Evolutionary conservation across 768 basidiomycete genomes (phyloP).

Genomic region (Lepiota subincarnata): DNA sequence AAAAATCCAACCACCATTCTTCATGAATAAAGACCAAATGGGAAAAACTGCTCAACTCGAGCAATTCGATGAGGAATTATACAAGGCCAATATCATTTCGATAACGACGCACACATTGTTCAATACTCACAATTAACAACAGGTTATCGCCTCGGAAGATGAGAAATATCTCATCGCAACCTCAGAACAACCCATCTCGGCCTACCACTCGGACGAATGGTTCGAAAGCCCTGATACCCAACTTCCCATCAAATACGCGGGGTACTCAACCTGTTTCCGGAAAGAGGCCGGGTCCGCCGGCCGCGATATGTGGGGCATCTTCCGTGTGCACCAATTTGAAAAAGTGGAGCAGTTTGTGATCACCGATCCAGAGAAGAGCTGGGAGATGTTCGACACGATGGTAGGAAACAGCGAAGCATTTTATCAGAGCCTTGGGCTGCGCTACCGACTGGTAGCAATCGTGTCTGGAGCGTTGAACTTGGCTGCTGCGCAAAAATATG

Average conservation of each 20-base stretch:
- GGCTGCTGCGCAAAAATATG: constrained; percentile 95
- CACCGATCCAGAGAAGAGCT: constrained; percentile 91
- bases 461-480: constrained; percentile 96
- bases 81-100: constrained; percentile 62
- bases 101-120: neutral
- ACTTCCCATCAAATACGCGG: constrained; percentile 87
- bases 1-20: constrained; percentile 95
- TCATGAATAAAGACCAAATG: constrained; percentile 99
- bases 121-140: neutral
- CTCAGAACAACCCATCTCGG: constrained; percentile 97
- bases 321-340: constrained; percentile 99
- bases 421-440: constrained; percentile 90
- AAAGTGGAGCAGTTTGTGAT: constrained; percentile 98
- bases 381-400: constrained; percentile 93
- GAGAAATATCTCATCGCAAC: constrained; percentile 99
- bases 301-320: constrained; percentile 99
- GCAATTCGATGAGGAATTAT: constrained; percentile 97
- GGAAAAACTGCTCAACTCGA: constrained; percentile 96
- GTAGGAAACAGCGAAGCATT: constrained; percentile 86
- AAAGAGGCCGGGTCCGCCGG: constrained; percentile 98
- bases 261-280: constrained; percentile 95
- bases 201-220: constrained; percentile 95
- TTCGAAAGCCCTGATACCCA: constrained; percentile 90
- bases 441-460: constrained; percentile 91
- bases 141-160: constrained; percentile 87